Evolutionary conservation across 495 filamentous ascomycete species (phyloP), one percentile per base, ranked within the genome.

Genomic region (Apodospora peruviana): DNA sequence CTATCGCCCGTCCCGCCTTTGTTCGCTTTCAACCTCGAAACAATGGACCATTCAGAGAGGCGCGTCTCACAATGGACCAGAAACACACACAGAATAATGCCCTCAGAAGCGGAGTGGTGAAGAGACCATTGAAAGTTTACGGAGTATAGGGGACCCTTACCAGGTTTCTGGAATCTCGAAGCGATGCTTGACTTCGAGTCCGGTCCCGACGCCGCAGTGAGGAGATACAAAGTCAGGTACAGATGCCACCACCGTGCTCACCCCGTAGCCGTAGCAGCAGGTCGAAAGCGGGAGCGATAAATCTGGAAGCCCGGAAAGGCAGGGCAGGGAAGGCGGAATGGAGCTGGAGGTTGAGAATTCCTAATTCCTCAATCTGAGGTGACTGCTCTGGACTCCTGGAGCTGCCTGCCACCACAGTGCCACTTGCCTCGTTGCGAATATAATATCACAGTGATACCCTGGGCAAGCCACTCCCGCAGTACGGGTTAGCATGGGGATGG

Each of bases 1-100:
- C 27, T 32, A 48, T 61, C 58, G 51, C 47, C 45, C 40, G 42
- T 51, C 40, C 52, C 55, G 47, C 51, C 51, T 50, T 47, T 45
- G 12, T 42, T 41, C 29, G n/a, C 24, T 36, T 16, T 52, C 53
- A 23, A 25, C 37, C 34, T 27, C 32, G 16, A 34, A 52, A 45
- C 50, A 40, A 47, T 47, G 25, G 47, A 41, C 45, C 51, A 48
- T 1, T 46, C 17, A 38, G 25, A 41, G 9, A 8, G 22, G 40
- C 21, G 16, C 24, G 4, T 34, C 17, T 23, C 20, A 19, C 24
- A 45, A 34, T 2, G 24, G 2, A 21, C n/a, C 10, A 9, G 16
- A 38, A 38, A 17, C 7, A 22, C 19, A 41, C 39, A 41, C 12
- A 41, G 23, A 41, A 11, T n/a, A 41, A 23, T 22, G 4, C 3